Evolutionary conservation across 352 stramenopile species (phyloP).

Genomic region (Thraustochytrium sp.): DNA sequence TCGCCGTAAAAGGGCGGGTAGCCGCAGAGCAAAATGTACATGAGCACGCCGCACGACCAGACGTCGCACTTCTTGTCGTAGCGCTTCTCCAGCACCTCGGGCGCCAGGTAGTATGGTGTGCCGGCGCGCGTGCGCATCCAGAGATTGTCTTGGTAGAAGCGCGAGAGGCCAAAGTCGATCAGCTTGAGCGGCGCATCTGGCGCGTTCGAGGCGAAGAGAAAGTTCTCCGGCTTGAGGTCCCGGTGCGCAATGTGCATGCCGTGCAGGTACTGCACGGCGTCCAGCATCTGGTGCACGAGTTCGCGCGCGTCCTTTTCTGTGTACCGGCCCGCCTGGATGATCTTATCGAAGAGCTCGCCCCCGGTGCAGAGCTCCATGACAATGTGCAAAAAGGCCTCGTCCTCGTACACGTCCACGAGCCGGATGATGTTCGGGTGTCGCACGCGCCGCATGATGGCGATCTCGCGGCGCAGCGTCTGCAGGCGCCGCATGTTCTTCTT

Average conservation of each 20-base stretch:
- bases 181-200: slow-evolving; percentile 91
- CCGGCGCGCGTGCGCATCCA: slow-evolving; percentile 92
- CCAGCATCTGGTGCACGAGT: slow-evolving; percentile 79
- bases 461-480: slow-evolving; percentile 49
- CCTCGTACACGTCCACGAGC: slow-evolving; percentile 93
- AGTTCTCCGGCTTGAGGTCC: slow-evolving; percentile 96
- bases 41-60: slow-evolving; percentile 81
- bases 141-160: slow-evolving; percentile 67
- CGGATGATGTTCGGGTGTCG: slow-evolving; percentile 96
- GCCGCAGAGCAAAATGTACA: slow-evolving; percentile 80
- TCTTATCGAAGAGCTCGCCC: slow-evolving; percentile 89
- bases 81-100: slow-evolving; percentile 73
- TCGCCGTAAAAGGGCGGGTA: slow-evolving; percentile 81
- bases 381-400: slow-evolving; percentile 90
- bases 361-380: slow-evolving; percentile 95
- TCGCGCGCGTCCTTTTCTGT: slow-evolving; percentile 90
- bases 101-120: slow-evolving; percentile 72
- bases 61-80: slow-evolving; percentile 82
- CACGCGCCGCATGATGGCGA: slow-evolving; percentile 50
- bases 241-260: slow-evolving; percentile 92
- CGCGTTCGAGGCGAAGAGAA: slow-evolving; percentile 81
- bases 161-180: slow-evolving; percentile 95
- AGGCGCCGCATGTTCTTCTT: slow-evolving; percentile 78
- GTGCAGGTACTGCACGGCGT: slow-evolving; percentile 94
- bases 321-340: slow-evolving; percentile 68